Base-by-base conservation (phyloP, 176 grass and related monocot genomes). In the Olyra latifolia region DNA sequence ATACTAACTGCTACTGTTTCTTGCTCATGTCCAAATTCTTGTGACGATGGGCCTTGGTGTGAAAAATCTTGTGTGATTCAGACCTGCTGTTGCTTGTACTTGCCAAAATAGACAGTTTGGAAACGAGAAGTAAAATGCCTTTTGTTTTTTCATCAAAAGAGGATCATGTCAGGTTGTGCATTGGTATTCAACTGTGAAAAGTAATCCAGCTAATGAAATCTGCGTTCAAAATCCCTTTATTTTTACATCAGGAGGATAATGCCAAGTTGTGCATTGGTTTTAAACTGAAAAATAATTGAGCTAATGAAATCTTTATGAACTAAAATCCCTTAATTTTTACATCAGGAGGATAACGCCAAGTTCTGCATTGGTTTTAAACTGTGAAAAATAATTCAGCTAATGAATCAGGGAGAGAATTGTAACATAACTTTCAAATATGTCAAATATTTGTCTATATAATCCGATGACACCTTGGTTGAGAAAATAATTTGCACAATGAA, bases 41-140 rank as follows among this genome's bases (percentile, higher is more conserved):
- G 50, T 11, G 39, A 60, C 74, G 74, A 58, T 38, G 48, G 3
- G 30, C 42, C 32, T 11, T 72, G 43, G 29, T 53, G 61, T 74
- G 50, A 44, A 72, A 81, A 59, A 73, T 48, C 40, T 24, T 52
- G 9, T 86, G 41, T 82, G 29, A 20, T 66, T 49, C 41, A 12
- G 81, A 75, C 58, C 3, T 86, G 9, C 41, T 59, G 9, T 43
- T 59, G 17, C 41, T 82, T 85, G 76, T 77, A 46, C 42, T 68
- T 6, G 66, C 27, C 55, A 23, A 49, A 74, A 72, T 85, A 77
- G 83, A 44, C 83, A 61, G 54, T 73, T 82, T 78, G 68, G 44
- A 78, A 82, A 58, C 4, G 48, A 56, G 41, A 72, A 43, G 47
- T 47, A 40, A 49, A 66, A 44, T 5, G 16, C 57, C 30, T 72